Evolutionary conservation across 2,329 filamentous ascomycete species (phyloP).

Genomic region (Ambrosiella cleistominuta): DNA sequence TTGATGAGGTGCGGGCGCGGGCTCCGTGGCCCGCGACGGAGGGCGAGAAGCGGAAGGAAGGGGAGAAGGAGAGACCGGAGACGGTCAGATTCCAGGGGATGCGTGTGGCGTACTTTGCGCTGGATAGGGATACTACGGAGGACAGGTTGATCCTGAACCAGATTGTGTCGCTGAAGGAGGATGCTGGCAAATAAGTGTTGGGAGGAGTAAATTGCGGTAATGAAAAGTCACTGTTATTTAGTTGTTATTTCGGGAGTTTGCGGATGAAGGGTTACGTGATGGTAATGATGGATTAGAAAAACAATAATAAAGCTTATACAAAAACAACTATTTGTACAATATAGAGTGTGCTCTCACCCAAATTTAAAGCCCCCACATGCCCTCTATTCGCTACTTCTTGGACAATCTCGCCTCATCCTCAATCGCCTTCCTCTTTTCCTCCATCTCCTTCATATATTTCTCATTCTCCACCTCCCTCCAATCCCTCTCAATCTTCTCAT

Average conservation of each 20-base stretch:
- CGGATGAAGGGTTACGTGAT: neutral
- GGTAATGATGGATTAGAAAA: neutral
- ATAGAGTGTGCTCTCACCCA: neutral
- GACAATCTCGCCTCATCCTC: conserved; percentile 5
- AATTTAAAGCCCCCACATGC: neutral
- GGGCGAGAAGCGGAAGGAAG: conserved; percentile 41
- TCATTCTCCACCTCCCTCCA: conserved; percentile 51
- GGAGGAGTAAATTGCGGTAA: neutral
- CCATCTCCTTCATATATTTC: conserved; percentile 29
- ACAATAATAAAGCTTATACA: neutral
- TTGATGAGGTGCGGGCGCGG: conserved; percentile 54
- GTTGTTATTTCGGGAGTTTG: too few species aligned
- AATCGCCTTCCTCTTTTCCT: conserved; percentile 2
- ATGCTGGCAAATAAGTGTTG: conserved; percentile 41
- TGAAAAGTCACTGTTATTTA: neutral
- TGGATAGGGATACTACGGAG: conserved; percentile 62
- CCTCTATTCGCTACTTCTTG: conserved; percentile 8
- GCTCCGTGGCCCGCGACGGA: conserved; percentile 72
- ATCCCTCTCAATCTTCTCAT: conserved; percentile 42
- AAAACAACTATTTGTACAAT: neutral
- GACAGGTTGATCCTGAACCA: conserved; percentile 78
- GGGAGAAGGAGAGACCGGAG: conserved; percentile 42
- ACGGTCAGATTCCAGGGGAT: conserved; percentile 81
- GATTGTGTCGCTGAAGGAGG: conserved; percentile 84
- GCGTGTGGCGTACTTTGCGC: conserved; percentile 67